These are phyloP conservation scores for Kazachstania martiniae DNA, from an alignment of 805 yeast genomes.

Conservation along the genomic window DNA sequence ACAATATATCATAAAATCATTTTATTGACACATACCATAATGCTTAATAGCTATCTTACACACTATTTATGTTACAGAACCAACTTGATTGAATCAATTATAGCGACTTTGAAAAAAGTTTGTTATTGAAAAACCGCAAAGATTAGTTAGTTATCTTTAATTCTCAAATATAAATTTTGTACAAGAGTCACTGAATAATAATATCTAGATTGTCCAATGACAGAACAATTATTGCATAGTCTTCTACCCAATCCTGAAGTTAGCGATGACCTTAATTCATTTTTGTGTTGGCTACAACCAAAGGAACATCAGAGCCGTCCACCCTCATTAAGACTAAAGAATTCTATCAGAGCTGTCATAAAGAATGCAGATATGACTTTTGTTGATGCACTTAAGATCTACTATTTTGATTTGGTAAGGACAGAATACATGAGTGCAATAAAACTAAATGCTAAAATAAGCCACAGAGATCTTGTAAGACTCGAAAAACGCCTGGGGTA, in stretches of 20 bases:
- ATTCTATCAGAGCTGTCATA: slow-evolving; percentile 7
- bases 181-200: no score
- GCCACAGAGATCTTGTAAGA: slow-evolving; percentile 5
- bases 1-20: no score
- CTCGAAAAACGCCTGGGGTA: slow-evolving; percentile 16
- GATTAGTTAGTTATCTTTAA: no score
- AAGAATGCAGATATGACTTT: slow-evolving; percentile 1
- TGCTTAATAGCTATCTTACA: no score
- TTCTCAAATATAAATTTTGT: no score
- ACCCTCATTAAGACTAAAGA: slow-evolving; percentile 17
- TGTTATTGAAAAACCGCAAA: no score
- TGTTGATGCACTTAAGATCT: slow-evolving; percentile 6
- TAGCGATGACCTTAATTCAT: slow-evolving; percentile 15
- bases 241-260: slow-evolving; percentile 1
- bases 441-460: background rate
- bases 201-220: slow-evolving; percentile 2
- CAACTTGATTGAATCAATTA: no score
- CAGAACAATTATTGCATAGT: slow-evolving; percentile 2
- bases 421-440: slow-evolving; percentile 11
- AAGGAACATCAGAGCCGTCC: slow-evolving; percentile 20
- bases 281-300: slow-evolving; percentile 20
- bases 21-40: no score
- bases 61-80: no score
- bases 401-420: slow-evolving; percentile 15
- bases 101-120: no score